Conservation (phyloP, 495 filamentous ascomycete genomes). For the Glarea lozoyensis region DNA sequence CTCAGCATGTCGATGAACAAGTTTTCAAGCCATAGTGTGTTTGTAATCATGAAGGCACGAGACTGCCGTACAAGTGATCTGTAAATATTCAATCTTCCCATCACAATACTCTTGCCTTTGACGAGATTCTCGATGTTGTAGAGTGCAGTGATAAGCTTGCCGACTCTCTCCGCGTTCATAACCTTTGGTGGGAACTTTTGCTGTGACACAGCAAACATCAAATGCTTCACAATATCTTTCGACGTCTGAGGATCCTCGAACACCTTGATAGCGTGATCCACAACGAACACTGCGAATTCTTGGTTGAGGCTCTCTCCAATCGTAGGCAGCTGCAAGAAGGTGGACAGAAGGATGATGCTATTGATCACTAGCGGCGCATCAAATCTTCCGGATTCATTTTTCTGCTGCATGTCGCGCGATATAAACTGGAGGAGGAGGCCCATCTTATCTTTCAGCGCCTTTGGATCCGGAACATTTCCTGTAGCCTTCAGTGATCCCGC, state of each 20-base stretch:
- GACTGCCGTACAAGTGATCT: slow-evolving; percentile 61
- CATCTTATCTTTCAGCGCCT: slow-evolving; percentile 67
- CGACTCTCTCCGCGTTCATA: slow-evolving; percentile 60
- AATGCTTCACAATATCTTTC: slow-evolving; percentile 67
- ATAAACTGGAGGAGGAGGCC: slow-evolving; percentile 67
- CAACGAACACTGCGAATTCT: slow-evolving; percentile 68
- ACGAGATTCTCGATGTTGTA: slow-evolving; percentile 63
- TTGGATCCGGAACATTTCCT: slow-evolving; percentile 61
- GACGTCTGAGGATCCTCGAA: slow-evolving; percentile 55
- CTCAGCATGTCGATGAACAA: slow-evolving; percentile 76
- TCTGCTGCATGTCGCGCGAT: slow-evolving; percentile 61
- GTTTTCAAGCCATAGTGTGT: slow-evolving; percentile 68
- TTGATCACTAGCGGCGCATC: slow-evolving; percentile 63
- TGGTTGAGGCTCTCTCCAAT: slow-evolving; percentile 57
- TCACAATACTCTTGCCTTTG: slow-evolving; percentile 67
- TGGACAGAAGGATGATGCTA: slow-evolving; percentile 63
- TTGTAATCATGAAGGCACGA: slow-evolving; percentile 52
- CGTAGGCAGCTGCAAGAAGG: slow-evolving; percentile 59
- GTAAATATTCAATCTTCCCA: slow-evolving; percentile 68
- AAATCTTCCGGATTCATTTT: slow-evolving; percentile 35
- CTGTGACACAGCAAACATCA: slow-evolving; percentile 66
- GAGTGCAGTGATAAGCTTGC: slow-evolving; percentile 56
- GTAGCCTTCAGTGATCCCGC: slow-evolving; percentile 68
- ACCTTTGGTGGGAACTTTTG: slow-evolving; percentile 68
- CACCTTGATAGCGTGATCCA: slow-evolving; percentile 66